Conservation (phyloP, 805 yeast genomes). For the Kazachstania psychrophila region DNA sequence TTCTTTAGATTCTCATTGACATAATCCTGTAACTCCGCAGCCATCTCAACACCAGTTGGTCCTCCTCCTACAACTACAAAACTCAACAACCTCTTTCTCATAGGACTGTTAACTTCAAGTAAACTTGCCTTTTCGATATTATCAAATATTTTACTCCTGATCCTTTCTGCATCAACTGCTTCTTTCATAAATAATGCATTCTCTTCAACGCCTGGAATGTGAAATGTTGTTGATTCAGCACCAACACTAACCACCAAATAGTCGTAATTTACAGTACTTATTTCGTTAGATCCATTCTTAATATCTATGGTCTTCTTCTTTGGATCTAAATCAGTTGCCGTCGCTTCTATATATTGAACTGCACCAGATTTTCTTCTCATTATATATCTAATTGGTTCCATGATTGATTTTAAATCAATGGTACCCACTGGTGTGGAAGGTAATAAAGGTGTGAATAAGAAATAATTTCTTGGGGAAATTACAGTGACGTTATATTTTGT, state of each 20-base stretch:
- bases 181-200: slow-evolving; percentile 86
- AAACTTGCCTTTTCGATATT: slow-evolving; percentile 82
- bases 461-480: slow-evolving; percentile 91
- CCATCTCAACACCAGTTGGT: slow-evolving; percentile 97
- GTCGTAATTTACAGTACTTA: slow-evolving; percentile 41
- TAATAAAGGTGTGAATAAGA: slow-evolving; percentile 85
- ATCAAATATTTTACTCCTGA: slow-evolving; percentile 74
- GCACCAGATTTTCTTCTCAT: slow-evolving; percentile 73
- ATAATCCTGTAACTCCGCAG: slow-evolving; percentile 93
- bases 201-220: slow-evolving; percentile 90
- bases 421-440: slow-evolving; percentile 96
- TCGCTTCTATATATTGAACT: slow-evolving; percentile 80
- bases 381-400: slow-evolving; percentile 86
- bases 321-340: slow-evolving; percentile 77
- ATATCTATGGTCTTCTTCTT: slow-evolving; percentile 53
- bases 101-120: slow-evolving; percentile 61
- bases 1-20: slow-evolving; percentile 81
- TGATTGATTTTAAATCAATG: slow-evolving; percentile 78
- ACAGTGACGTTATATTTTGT: slow-evolving; percentile 80
- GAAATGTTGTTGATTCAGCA: slow-evolving; percentile 89
- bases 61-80: slow-evolving; percentile 97
- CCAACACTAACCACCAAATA: slow-evolving; percentile 89
- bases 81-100: slow-evolving; percentile 73
- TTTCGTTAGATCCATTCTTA: slow-evolving; percentile 28
- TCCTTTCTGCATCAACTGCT: slow-evolving; percentile 74